phyloP scores from a whole-genome alignment of 306 rosid species.

The Glycine tomentella region DNA sequence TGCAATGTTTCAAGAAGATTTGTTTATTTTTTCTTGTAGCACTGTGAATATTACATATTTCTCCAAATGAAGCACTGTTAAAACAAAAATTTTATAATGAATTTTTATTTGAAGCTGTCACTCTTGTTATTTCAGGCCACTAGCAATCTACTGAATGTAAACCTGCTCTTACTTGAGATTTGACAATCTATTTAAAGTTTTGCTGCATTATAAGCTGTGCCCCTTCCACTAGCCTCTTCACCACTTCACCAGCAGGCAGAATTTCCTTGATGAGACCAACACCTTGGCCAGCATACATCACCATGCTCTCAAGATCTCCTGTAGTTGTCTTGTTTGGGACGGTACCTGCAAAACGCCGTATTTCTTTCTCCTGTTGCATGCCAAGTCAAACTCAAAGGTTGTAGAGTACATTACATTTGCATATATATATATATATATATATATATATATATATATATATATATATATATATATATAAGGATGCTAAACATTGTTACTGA shows the following conservation, averaged over 20 bases:
- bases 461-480: background rate
- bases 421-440: background rate
- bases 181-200: constrained; percentile 44
- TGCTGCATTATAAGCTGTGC: constrained; percentile 66
- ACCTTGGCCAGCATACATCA: constrained; percentile 81
- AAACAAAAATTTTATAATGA: too few species aligned
- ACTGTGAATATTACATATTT: too few species aligned
- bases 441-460: background rate
- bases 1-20: background rate
- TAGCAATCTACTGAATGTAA: background rate
- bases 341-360: constrained; percentile 66
- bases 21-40: background rate
- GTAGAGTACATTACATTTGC: background rate
- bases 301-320: constrained; percentile 89
- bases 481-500: background rate
- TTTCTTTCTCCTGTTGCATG: constrained; percentile 64
- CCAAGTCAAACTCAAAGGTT: constrained; percentile 9
- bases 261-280: constrained; percentile 80
- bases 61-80: background rate
- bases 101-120: background rate
- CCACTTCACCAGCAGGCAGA: constrained; percentile 74
- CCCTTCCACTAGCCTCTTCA: constrained; percentile 72
- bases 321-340: constrained; percentile 70
- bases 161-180: background rate
- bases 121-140: background rate